Evolutionary conservation across 176 grass and related monocot species (phyloP), one percentile per base, ranked within the genome.

Genomic region (Triticum timopheevii): DNA sequence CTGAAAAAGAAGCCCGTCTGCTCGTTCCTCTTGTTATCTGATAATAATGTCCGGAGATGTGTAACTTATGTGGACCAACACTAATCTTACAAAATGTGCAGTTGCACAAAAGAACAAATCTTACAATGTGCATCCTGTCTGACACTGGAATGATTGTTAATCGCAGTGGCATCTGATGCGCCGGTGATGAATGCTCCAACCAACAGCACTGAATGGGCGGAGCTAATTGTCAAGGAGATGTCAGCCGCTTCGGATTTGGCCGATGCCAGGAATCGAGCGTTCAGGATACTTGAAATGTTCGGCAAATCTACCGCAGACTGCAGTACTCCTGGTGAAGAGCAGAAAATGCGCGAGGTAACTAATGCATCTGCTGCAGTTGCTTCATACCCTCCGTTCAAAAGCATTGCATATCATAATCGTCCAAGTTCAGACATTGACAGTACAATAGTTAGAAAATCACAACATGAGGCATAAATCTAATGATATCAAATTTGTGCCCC

Each of bases 141-240:
- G 50, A 86, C 67, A 22, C 47, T 84, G 39, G 31, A 47, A 11
- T 8, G 49, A 52, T 52, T 56, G 13, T 33, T 5, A 74, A 74
- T 17, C 44, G 52, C 82, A 86, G 86, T 24, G 50, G 8, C 34
- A 76, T 35, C 10, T 77, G 64, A 77, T 78, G 27, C 35, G 15
- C 73, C 30, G 30, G 5, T 0, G 4, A 15, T 62, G 66, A 62
- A 69, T 61, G 44, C 86, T 64, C 89, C 85, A 24, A 65, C 81
- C 22, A 84, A 58, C 27, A 31, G 69, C 7, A 17, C 82, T 15
- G 85, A 88, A 84, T 92, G 94, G 87, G 92, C 78, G 7, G 89
- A 96, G 69, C 58, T 90, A 39, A 54, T 96, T 39, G 87, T 88
- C 42, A 90, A 83, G 44, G 94, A 94, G 65, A 92, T 96, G 44